Base-by-base conservation (phyloP, 2,329 filamentous ascomycete species). In the Scorias spongiosa region DNA sequence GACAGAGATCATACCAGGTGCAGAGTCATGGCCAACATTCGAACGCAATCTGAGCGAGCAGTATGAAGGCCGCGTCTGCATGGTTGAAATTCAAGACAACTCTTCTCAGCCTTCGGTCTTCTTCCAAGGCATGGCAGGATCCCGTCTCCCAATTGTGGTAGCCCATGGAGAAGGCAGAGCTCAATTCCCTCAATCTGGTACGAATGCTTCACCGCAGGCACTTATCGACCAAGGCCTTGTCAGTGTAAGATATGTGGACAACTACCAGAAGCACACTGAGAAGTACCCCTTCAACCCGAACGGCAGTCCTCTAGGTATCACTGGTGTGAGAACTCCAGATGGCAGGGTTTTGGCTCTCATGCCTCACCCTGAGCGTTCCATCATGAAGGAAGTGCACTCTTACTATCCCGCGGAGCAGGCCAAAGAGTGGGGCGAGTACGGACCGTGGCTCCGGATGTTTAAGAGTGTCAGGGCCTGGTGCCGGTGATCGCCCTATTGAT, bases 91-190 rank as follows among this genome's bases (percentile, higher is more conserved):
- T 48, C 68, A 76, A 7, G 80, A 87, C 47, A 65, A 58, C 37
- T 44, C 51, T 10, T 53, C 56, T 10, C 51, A 61, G 17, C 76
- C 79, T 2, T 82, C 78, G n/a, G 82, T 95, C 46, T 96, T 96
- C 73, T 72, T 95, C 50, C 74, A 89, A 62, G 85, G 84, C 56
- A 94, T 96, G 88, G 66, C 76, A 52, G 83, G 84, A 44, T 84
- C 82, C 4, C 75, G 76, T 2, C 71, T 96, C 6, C 88, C 88
- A 29, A 91, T 95, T 48, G 84, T 80, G 17, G 84, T 89, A 12
- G 87, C 87, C 0, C 88, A 96, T 65, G 88, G 87, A 41, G 89
- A 98, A 64, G 91, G 91, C 11, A 78, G 85, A 29, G 91, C 89
- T 11, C 61, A 61, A 29, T 71, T 71, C 56, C 55, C 66, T 0